Conservation (phyloP, 176 grass and related monocot genomes). For the Lolium perenne region DNA sequence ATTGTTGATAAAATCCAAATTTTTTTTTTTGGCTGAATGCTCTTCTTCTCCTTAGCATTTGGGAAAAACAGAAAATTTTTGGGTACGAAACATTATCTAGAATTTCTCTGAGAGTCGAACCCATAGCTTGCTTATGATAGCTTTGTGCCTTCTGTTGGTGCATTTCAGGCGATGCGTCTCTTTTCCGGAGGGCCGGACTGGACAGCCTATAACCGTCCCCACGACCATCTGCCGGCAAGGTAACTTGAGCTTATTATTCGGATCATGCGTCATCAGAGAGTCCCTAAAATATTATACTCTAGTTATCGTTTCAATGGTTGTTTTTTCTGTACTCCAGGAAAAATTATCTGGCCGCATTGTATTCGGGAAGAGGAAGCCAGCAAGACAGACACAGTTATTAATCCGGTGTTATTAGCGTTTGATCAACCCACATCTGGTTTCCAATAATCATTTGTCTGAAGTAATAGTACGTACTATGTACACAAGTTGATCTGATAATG, state of each 20-base stretch:
- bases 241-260: not conserved
- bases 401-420: not conserved
- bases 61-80: too few relatives aligned
- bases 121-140: too few relatives aligned
- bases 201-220: conserved; percentile 47
- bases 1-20: too few relatives aligned
- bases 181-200: conserved; percentile 35
- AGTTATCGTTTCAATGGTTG: not conserved
- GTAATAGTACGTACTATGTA: not conserved
- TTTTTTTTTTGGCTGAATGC: too few relatives aligned
- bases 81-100: too few relatives aligned
- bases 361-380: not conserved
- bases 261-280: not conserved
- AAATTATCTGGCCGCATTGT: conserved; percentile 4
- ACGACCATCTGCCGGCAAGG: conserved; percentile 45
- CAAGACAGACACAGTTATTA: not conserved
- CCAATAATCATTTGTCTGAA: not conserved
- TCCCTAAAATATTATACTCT: not conserved
- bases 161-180: conserved; percentile 38
- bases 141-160: not conserved
- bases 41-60: too few relatives aligned
- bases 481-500: not conserved
- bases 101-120: too few relatives aligned
- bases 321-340: conserved; percentile 21
- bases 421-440: not conserved